phyloP scores from a whole-genome alignment of 768 basidiomycete genomes.

The Mycena leptocephala region DNA sequence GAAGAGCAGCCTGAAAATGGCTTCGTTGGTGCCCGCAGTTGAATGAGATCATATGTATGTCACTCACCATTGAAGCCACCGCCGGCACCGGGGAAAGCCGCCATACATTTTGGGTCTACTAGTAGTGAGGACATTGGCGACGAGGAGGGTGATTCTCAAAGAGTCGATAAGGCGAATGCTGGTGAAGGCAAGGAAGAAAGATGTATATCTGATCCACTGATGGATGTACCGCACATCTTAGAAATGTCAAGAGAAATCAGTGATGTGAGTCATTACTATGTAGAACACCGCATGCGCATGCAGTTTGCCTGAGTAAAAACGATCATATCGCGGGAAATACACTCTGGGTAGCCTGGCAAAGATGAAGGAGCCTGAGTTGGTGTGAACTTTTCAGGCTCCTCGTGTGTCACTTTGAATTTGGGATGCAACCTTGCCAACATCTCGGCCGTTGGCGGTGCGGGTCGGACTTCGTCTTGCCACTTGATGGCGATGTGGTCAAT shows the following conservation, averaged over 20 bases:
- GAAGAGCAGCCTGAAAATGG: constrained; percentile 8
- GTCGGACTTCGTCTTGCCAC: constrained; percentile 1
- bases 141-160: neutral
- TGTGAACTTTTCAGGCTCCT: neutral
- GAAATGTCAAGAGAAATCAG: neutral
- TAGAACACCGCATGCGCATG: neutral
- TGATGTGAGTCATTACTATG: constrained; percentile 4
- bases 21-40: neutral
- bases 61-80: neutral
- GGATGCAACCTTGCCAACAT: neutral
- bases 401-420: constrained; percentile 1
- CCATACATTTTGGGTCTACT: neutral
- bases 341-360: constrained; percentile 2
- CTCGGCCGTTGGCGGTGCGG: neutral
- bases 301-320: neutral
- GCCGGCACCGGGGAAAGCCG: constrained; percentile 2
- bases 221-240: neutral
- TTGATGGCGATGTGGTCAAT: constrained; percentile 1
- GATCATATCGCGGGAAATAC: neutral
- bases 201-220: neutral
- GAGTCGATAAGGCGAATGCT: neutral
- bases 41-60: neutral
- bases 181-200: neutral
- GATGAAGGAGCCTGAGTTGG: constrained; percentile 2
- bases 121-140: constrained; percentile 1